phyloP scores from a whole-genome alignment of 176 grass and related monocot genomes.

The Poa annua region DNA sequence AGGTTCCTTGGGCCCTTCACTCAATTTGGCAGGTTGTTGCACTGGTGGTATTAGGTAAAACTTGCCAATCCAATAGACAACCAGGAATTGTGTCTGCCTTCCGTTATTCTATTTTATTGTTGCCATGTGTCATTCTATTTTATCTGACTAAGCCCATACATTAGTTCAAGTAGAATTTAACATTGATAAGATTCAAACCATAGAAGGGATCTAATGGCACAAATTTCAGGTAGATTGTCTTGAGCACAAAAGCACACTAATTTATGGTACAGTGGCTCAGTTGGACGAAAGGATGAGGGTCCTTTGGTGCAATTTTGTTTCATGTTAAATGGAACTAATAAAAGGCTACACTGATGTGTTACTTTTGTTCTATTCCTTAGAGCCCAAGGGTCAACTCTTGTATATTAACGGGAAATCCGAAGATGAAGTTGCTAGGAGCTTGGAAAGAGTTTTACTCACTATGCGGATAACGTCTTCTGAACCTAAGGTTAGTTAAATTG shows the following conservation, averaged over 20 bases:
- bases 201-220: constrained; percentile 13
- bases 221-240: background rate
- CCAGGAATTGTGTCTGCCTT: background rate
- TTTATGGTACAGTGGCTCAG: constrained; percentile 1
- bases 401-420: constrained; percentile 87
- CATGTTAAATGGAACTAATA: constrained; percentile 29
- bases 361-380: constrained; percentile 53
- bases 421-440: constrained; percentile 94
- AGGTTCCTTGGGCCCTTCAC: constrained; percentile 9
- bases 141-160: background rate
- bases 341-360: background rate
- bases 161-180: background rate
- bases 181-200: constrained; percentile 27
- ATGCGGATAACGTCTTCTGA: constrained; percentile 95
- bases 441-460: constrained; percentile 92
- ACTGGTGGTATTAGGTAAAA: background rate
- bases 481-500: constrained; percentile 73
- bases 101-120: background rate
- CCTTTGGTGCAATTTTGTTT: background rate
- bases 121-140: background rate
- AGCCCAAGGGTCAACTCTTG: constrained; percentile 92
- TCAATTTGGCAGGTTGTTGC: background rate
- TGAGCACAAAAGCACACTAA: background rate
- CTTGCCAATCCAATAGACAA: background rate
- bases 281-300: background rate